A percentile compares a stretch with the other conserved stretches of the same genome.
Evolutionary conservation across 75 land plant species (phyloP).

Genomic region (Ceratopteris richardii): DNA sequence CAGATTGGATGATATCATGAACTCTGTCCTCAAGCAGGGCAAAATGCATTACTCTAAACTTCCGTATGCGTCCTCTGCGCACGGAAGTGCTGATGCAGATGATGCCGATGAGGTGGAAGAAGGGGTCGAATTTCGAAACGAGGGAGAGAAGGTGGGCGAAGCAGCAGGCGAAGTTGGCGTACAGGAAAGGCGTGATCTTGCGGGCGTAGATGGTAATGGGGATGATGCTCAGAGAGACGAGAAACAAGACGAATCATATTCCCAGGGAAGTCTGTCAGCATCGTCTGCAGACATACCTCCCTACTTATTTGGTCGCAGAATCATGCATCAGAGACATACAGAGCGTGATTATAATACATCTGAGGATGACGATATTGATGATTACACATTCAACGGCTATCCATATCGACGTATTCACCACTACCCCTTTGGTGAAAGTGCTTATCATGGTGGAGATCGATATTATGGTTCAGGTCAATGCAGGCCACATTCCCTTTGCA

Average conservation of each 20-base stretch:
- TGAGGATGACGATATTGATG: not conserved
- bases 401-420: not conserved
- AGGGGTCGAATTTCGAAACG: not conserved
- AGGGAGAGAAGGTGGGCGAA: no score
- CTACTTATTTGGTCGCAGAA: not conserved
- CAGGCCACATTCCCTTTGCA: no score
- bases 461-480: no score
- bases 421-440: no score
- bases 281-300: not conserved
- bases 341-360: not conserved
- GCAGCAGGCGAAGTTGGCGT: no score
- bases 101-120: not conserved
- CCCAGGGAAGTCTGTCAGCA: not conserved
- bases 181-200: no score
- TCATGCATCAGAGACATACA: not conserved
- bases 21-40: not conserved
- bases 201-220: not conserved
- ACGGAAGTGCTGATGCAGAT: conserved; percentile 1
- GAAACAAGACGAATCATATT: not conserved
- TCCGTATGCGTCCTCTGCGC: not conserved
- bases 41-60: not conserved
- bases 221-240: not conserved
- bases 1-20: conserved; percentile 16
- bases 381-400: not conserved
- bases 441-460: no score